Evolutionary conservation across 176 grass and related monocot species (phyloP), one percentile per base, ranked within the genome.

Genomic region (Hsuehochloa calcarea): DNA sequence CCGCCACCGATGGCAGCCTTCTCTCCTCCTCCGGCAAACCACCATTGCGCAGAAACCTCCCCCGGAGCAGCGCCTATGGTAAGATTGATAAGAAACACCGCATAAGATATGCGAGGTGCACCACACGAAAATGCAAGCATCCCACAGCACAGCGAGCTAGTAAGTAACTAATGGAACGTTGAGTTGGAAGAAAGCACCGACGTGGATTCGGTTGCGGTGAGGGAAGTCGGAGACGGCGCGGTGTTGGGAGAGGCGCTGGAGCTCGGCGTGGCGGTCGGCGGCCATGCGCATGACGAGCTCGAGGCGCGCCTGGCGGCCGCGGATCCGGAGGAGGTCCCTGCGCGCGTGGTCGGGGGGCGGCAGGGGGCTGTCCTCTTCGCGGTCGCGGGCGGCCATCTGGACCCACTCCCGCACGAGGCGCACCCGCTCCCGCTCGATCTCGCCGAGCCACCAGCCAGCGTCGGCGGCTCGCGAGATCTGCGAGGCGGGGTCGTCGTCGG

Each of bases 221-320:
- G 91, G 66, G 69, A 98, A 98, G 65, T 66, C 83, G 10, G 93
- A 95, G 26, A 98, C 93, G 17, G 86, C 80, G 22, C 86, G 87
- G 72, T 90, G 91, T 17, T 87, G 85, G 9, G 85, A 87, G 39
- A 98, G 84, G 72, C 77, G 84, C 34, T 83, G 86, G 46, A 95
- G 89, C 85, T 98, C 96, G 55, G 85, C 89, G 72, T 98, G 91
- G 27, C 93, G 90, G 85, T 98, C 96, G 25, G 72, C 85, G 50
- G 88, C 92, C 93, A 98, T 93, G 65, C 91, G 90, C 93, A 90
- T 95, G 80, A 98, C 72, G 63, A 98, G 76, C 63, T 98, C 96
- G 41, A 95, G 93, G 59, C 93, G 83, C 40, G 96, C 96, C 82
- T 98, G 91, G 80, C 91, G 85, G 39, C 96, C 93, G 64, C 96